Evolutionary conservation across 2,329 filamentous ascomycete species (phyloP).

Genomic region (Colletotrichum euphorbiae): DNA sequence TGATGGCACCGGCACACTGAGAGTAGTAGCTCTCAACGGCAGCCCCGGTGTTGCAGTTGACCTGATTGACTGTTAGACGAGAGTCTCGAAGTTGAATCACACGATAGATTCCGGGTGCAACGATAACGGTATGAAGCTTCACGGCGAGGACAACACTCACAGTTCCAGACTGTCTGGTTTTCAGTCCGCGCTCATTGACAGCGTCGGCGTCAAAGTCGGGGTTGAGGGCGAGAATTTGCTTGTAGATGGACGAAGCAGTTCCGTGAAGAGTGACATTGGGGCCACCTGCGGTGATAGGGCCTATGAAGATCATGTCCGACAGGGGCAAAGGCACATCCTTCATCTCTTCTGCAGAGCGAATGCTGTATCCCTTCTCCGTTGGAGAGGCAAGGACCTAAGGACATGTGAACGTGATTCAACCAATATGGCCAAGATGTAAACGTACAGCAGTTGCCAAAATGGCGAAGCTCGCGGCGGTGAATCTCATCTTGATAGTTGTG

Average conservation of each 20-base stretch:
- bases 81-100: neutral
- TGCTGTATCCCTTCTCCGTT: neutral
- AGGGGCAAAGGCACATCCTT: neutral
- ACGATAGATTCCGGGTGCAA: too few relatives aligned
- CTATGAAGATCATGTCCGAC: conserved; percentile 16
- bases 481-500: conserved; percentile 13
- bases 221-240: conserved; percentile 25
- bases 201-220: conserved; percentile 1
- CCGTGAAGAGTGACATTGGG: conserved; percentile 28
- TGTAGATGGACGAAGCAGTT: conserved; percentile 20
- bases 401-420: neutral
- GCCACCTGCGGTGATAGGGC: conserved; percentile 13
- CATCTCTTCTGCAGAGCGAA: conserved; percentile 16
- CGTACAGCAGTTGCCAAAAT: conserved; percentile 15
- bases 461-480: neutral
- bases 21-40: neutral
- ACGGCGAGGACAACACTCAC: neutral
- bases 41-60: conserved; percentile 10
- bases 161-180: neutral
- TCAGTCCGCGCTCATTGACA: neutral
- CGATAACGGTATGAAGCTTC: neutral
- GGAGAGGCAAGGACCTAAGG: neutral
- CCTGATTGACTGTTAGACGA: neutral
- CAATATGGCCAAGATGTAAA: neutral
- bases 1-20: conserved; percentile 12